Conservation (phyloP, 192 early-diverging fungal genomes). For the Paraglomus brasilianum region DNA sequence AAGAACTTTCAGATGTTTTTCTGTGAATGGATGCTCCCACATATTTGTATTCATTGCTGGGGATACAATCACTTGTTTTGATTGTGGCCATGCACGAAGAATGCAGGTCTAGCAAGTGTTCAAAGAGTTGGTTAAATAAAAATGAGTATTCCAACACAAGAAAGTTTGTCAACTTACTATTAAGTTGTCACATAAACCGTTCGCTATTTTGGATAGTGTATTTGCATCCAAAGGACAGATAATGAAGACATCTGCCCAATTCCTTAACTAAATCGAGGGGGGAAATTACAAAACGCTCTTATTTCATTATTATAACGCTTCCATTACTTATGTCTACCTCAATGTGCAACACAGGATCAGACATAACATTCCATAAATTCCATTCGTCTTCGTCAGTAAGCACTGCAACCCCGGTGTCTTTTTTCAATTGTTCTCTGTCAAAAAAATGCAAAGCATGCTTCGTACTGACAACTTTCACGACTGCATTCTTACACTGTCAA, state of each 20-base stretch:
- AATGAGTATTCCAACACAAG: background rate
- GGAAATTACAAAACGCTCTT: background rate
- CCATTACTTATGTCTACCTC: conserved; percentile 51
- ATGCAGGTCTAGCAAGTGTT: conserved; percentile 68
- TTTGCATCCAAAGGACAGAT: conserved; percentile 93
- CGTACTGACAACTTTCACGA: conserved; percentile 81
- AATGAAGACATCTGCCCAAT: conserved; percentile 91
- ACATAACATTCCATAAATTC: conserved; percentile 75
- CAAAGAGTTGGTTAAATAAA: background rate
- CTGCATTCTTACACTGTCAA: conserved; percentile 47
- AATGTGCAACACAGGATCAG: conserved; percentile 94
- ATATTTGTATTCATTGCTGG: conserved; percentile 99
- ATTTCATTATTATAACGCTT: conserved; percentile 25
- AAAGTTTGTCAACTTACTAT: conserved; percentile 49
- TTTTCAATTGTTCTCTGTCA: conserved; percentile 50
- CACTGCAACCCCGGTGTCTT: conserved; percentile 43
- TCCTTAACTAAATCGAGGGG: conserved; percentile 60
- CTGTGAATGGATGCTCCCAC: conserved; percentile 93
- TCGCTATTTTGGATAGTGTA: conserved; percentile 86
- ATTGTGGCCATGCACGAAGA: conserved; percentile 83
- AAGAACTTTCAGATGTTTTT: conserved; percentile 61
- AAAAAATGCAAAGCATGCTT: conserved; percentile 87
- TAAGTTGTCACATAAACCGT: conserved; percentile 92
- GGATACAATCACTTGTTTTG: conserved; percentile 71
- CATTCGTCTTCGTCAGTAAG: conserved; percentile 90